Base-by-base conservation (phyloP, 2,329 filamentous ascomycete genomes). In the Teratosphaeria viscida region DNA sequence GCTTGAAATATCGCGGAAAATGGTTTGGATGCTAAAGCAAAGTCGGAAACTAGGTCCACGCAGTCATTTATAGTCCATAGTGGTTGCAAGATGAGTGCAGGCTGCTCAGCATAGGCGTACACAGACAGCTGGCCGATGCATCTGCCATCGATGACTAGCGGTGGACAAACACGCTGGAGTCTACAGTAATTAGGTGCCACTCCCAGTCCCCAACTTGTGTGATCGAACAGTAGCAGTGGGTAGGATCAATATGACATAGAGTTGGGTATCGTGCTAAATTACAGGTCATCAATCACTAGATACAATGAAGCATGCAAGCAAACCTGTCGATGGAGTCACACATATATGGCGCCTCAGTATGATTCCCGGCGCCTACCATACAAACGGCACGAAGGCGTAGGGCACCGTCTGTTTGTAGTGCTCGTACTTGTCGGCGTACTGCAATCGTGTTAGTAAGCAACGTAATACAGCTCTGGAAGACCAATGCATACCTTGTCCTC, bases 341-440 rank as follows among this genome's bases (percentile, higher is more conserved):
- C 19, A 49, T 16, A 19, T 32, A 32, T 7, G 29, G 29, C 29
- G 29, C 29, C 29, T 32, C 5, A 32, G 29, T 32, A 32, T 32
- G 29, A 32, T 32, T 32, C 7, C 29, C 6, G 8, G 8, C 27
- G 53, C n/a, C 52, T 34, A 52, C 58, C 63, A 70, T 16, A 70
- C 16, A 57, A 60, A 72, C 0, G 76, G 75, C 49, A 76, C 62
- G 54, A 77, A 71, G 60, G 69, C 70, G 63, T 74, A 76, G 3
- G 72, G 73, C 55, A 74, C 73, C 19, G 68, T 66, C 52, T 66
- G 62, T 69, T 75, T 73, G 64, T 75, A 73, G 39, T 70, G 62
- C 27, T 64, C 60, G 68, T 74, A 77, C 57, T 74, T 65, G 39
- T 71, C 71, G 16, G 73, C 75, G 60, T 77, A 77, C 72, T 74